Base-by-base conservation (phyloP, 2,329 filamentous ascomycete species). In the Monilinia fructigena region DNA sequence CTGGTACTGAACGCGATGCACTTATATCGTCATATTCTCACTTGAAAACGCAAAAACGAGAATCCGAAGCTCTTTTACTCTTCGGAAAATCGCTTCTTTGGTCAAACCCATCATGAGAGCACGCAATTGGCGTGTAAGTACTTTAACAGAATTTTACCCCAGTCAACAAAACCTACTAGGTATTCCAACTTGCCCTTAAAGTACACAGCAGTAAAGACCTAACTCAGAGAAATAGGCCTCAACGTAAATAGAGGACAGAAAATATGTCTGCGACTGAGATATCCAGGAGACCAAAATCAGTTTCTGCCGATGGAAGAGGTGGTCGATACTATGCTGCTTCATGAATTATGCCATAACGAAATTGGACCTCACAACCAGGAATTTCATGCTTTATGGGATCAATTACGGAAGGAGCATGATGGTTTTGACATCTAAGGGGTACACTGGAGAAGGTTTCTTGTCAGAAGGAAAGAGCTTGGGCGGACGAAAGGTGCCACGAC, bases 71-170 rank as follows among this genome's bases (percentile, higher is more conserved):
- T 14, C 75, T 85, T 4, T 85, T 47, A 86, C 85, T 66, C 83
- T 98, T 31, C 90, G 88, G 73, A 93, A 90, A 77, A 84, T 96
- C 52, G 92, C 92, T 3, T 96, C 93, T 35, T 79, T 96, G 66
- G 93, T 97, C 69, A 97, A 97, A 77, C 94, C 94, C 23, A 91
- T 98, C 69, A 98, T 98, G 93, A 85, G 92, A 70, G 92, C 92
- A 58, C 86, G 91, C 54, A 83, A 83, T 65, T 98, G 93, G 91
- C 89, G 82, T 69, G 91, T 98, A 45, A 83, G 85, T 38, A 86
- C 90, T 58, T 83, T 98, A 20, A 87, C 88, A 59, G 94, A 98
- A 76, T 97, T 98, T 78, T 90, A 91, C 68, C 94, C 94, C 0
- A 81, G 86, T 16, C 84, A 95, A 72, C 78, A 81, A 42, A 90